Percentiles rank a stretch among this genome's conserved stretches.
phyloP scores from a whole-genome alignment of 2,329 filamentous ascomycete species.

The Cordyceps cateniannulata region DNA sequence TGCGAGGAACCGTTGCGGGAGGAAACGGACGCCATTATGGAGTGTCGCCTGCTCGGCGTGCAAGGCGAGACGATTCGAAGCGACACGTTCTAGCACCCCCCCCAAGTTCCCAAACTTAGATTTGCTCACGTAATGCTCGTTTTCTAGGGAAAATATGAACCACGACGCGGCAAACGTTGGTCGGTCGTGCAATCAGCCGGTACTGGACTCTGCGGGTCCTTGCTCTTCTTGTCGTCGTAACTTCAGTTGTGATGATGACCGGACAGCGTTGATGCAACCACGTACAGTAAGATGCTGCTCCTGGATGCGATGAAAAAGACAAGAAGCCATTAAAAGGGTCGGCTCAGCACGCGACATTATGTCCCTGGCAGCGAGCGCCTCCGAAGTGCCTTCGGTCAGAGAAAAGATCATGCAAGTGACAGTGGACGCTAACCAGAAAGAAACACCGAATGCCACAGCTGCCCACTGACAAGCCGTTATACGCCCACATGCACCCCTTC shows the following conservation, averaged over 20 bases:
- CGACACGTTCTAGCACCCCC: not conserved
- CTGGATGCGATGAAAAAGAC: not conserved
- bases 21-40: slow-evolving; percentile 31
- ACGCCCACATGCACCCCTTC: slow-evolving; percentile 12
- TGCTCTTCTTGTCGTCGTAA: not conserved
- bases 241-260: not conserved
- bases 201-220: not conserved
- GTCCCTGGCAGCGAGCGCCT: not conserved
- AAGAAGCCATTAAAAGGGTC: not conserved
- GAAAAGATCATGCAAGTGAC: slow-evolving; percentile 11
- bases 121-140: not conserved
- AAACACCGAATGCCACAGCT: slow-evolving; percentile 10
- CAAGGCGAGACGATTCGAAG: not conserved
- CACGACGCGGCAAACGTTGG: not conserved
- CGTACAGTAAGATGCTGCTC: not conserved
- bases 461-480: slow-evolving; percentile 11
- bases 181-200: not conserved
- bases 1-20: slow-evolving; percentile 33
- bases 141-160: not conserved
- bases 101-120: not conserved
- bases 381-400: slow-evolving; percentile 7
- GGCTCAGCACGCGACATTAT: slow-evolving; percentile 10
- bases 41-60: not conserved
- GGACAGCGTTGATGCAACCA: not conserved
- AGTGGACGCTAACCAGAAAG: slow-evolving; percentile 12